Evolutionary conservation across 768 basidiomycete genomes (phyloP).

Genomic region (Krasilnikovozyma curviuscula): DNA sequence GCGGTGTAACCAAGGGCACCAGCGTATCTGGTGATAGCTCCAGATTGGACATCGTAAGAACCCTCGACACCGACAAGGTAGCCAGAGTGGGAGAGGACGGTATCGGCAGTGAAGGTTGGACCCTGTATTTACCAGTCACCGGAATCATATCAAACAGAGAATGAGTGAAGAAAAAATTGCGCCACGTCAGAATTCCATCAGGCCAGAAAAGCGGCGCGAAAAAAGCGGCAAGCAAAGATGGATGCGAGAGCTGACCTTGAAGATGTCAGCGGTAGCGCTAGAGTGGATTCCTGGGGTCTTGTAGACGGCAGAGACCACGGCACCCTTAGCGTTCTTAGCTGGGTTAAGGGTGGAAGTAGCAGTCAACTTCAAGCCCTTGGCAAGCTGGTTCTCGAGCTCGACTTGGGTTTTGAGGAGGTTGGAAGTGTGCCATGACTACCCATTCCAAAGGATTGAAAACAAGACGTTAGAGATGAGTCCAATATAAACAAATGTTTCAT

Average conservation of each 20-base stretch:
- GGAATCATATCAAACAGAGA: background rate
- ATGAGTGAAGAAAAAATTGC: conserved; percentile 1
- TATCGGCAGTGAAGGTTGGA: conserved; percentile 89
- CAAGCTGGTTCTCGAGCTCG: conserved; percentile 92
- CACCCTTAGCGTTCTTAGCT: conserved; percentile 66
- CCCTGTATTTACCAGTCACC: conserved; percentile 36
- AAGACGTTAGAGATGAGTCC: background rate
- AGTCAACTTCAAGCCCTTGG: conserved; percentile 94
- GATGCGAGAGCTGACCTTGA: conserved; percentile 46
- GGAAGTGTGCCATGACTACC: conserved; percentile 76
- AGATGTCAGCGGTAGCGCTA: conserved; percentile 70
- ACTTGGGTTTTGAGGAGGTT: conserved; percentile 80
- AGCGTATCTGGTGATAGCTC: conserved; percentile 77
- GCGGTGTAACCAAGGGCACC: conserved; percentile 87
- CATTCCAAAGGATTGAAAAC: background rate
- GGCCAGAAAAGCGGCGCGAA: background rate
- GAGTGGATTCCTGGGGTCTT: conserved; percentile 93
- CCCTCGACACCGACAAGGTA: conserved; percentile 94
- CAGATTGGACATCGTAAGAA: conserved; percentile 87
- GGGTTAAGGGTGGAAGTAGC: conserved; percentile 63
- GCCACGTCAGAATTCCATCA: background rate
- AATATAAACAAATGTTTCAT: background rate
- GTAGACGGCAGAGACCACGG: conserved; percentile 65
- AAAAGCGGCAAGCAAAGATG: background rate
- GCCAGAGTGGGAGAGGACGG: conserved; percentile 86